phyloP scores from a whole-genome alignment of 2,329 filamentous ascomycete genomes.

The Cercospora brassicicola region DNA sequence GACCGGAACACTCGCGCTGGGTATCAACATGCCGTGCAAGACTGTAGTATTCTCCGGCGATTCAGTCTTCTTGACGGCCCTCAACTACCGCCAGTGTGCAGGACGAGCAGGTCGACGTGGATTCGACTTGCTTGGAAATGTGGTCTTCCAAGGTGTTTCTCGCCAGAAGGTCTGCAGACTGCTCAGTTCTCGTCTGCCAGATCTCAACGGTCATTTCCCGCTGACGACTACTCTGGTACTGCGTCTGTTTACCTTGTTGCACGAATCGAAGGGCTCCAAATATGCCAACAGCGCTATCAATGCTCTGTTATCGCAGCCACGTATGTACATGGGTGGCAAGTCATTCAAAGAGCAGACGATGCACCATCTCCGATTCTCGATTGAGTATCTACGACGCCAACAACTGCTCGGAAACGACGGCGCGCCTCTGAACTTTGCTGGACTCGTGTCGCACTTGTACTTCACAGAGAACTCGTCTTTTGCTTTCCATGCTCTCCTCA shows the following conservation, averaged over 20 bases:
- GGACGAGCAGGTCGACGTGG: slow-evolving; percentile 77
- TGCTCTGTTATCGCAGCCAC: slow-evolving; percentile 67
- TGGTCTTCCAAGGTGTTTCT: slow-evolving; percentile 71
- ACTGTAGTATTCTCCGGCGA: slow-evolving; percentile 77
- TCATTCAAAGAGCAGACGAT: slow-evolving; percentile 68
- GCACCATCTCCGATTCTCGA: slow-evolving; percentile 76
- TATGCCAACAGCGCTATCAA: slow-evolving; percentile 65
- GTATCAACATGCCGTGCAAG: slow-evolving; percentile 83
- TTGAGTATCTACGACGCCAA: slow-evolving; percentile 73
- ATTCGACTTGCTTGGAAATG: slow-evolving; percentile 77
- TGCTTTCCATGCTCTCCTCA: slow-evolving; percentile 72
- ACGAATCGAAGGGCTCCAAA: slow-evolving; percentile 63
- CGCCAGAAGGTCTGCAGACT: slow-evolving; percentile 64
- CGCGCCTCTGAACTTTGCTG: slow-evolving; percentile 69
- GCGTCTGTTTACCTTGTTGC: slow-evolving; percentile 65
- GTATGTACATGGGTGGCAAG: slow-evolving; percentile 68
- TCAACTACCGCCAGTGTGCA: slow-evolving; percentile 75
- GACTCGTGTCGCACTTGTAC: slow-evolving; percentile 70
- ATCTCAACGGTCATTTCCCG: slow-evolving; percentile 75
- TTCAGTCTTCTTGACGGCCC: slow-evolving; percentile 68
- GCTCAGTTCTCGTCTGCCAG: slow-evolving; percentile 70
- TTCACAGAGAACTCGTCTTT: slow-evolving; percentile 74
- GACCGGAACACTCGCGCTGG: slow-evolving; percentile 72
- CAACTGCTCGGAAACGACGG: slow-evolving; percentile 63
- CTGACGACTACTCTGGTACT: slow-evolving; percentile 72